Conservation (phyloP, 1,284 basidiomycete species). For the Cutaneotrichosporon cyanovorans region DNA sequence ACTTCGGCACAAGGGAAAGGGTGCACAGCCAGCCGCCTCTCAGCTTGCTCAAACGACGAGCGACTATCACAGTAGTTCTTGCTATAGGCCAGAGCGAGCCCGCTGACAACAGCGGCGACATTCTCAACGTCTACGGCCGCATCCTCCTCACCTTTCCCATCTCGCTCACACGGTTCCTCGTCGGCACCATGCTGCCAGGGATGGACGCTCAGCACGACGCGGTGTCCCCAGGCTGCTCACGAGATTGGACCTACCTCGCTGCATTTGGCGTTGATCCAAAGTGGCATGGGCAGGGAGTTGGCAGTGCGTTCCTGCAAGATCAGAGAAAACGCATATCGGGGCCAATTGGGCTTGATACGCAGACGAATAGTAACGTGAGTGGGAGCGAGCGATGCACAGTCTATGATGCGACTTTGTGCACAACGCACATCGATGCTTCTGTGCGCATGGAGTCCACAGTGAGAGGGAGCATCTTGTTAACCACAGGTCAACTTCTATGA, state of each 20-base stretch:
- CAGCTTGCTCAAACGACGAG: too few species aligned
- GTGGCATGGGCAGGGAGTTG: conserved; percentile 6
- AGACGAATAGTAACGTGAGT: conserved; percentile 3
- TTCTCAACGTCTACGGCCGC: not conserved
- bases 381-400: not conserved
- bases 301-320: conserved; percentile 1
- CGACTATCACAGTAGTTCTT: too few species aligned
- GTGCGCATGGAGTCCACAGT: too few species aligned
- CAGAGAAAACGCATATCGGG: not conserved
- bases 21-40: too few species aligned
- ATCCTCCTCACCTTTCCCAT: not conserved
- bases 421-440: too few species aligned
- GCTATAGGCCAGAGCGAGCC: too few species aligned
- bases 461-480: not conserved
- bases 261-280: conserved; percentile 5
- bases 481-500: conserved; percentile 5
- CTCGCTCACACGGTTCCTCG: conserved; percentile 47
- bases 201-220: conserved; percentile 46
- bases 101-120: not conserved
- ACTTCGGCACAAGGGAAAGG: too few species aligned
- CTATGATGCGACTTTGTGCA: too few species aligned
- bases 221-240: conserved; percentile 24
- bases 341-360: conserved; percentile 4
- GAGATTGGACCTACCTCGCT: conserved; percentile 3
- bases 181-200: conserved; percentile 54